phyloP scores from a whole-genome alignment of 306 rosid genomes.

The Dryas alaskensis region DNA sequence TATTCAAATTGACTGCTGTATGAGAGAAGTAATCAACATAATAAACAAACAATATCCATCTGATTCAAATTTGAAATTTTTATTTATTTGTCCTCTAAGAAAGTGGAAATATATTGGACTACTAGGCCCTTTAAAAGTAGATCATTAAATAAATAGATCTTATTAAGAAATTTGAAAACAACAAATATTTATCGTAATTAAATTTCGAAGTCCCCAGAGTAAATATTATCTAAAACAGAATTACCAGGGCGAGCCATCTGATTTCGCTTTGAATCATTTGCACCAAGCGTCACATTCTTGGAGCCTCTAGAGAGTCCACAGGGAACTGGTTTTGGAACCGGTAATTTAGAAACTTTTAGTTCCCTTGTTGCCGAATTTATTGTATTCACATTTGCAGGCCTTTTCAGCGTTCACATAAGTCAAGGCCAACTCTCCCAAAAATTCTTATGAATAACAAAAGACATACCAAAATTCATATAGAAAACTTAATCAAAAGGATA shows the following conservation, averaged over 20 bases:
- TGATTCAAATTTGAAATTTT: not conserved
- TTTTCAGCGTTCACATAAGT: conserved; percentile 58
- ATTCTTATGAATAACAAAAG: conserved; percentile 15
- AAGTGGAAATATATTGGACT: not conserved
- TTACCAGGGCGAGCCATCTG: conserved; percentile 55
- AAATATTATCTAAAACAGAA: no score
- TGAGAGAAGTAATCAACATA: conserved; percentile 24
- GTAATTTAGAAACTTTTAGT: conserved; percentile 41
- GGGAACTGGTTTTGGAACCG: conserved; percentile 45
- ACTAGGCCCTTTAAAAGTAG: not conserved
- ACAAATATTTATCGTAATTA: not conserved
- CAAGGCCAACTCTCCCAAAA: conserved; percentile 44
- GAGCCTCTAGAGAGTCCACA: conserved; percentile 29
- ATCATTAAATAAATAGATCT: not conserved
- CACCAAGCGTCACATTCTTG: conserved; percentile 36
- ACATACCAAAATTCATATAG: not conserved
- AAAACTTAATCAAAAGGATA: conserved; percentile 53
- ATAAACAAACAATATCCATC: not conserved
- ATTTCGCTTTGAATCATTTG: conserved; percentile 46
- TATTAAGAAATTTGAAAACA: not conserved
- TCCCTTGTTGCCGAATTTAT: conserved; percentile 46
- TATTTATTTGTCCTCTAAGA: not conserved
- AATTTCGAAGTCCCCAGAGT: not conserved
- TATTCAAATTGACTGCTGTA: conserved; percentile 36
- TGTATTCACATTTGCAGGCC: conserved; percentile 37